Evolutionary conservation across 495 filamentous ascomycete genomes (phyloP).

Genomic region (Daldinia decipiens): DNA sequence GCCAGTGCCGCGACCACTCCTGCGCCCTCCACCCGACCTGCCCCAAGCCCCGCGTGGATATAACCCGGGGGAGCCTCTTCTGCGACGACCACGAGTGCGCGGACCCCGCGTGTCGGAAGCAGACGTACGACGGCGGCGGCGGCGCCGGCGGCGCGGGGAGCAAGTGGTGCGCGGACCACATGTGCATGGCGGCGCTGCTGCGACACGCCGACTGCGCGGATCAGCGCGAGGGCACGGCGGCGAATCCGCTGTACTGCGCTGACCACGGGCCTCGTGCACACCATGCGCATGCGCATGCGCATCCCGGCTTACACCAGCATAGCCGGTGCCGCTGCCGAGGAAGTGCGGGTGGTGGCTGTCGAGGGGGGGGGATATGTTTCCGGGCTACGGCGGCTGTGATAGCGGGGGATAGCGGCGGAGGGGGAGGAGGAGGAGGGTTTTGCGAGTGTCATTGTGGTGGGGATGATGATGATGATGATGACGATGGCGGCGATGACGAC

Average conservation of each 20-base stretch:
- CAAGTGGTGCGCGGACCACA: conserved; percentile 35
- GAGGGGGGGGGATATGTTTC: background rate
- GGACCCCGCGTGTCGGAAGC: conserved; percentile 21
- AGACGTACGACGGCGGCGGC: conserved; percentile 22
- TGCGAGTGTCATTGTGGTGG: background rate
- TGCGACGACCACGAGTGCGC: conserved; percentile 33
- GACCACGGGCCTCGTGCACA: conserved; percentile 13
- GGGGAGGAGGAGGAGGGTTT: background rate
- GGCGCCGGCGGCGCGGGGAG: background rate
- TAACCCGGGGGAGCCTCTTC: conserved; percentile 16
- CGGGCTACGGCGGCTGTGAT: background rate
- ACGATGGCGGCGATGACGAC: conserved; percentile 7
- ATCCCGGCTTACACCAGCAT: too few relatives aligned
- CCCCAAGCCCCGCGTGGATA: conserved; percentile 13
- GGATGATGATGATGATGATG: conserved; percentile 7
- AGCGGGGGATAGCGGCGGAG: background rate
- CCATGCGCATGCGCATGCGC: too few relatives aligned
- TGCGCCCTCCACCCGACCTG: conserved; percentile 29
- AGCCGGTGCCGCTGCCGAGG: background rate
- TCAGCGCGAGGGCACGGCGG: conserved; percentile 23
- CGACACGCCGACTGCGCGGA: conserved; percentile 24
- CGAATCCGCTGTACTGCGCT: conserved; percentile 23
- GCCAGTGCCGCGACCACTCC: conserved; percentile 31
- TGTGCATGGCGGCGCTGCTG: conserved; percentile 34
- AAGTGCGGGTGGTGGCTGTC: background rate